Percentiles rank a stretch among this genome's conserved stretches.
Conservation (phyloP, 2,329 filamentous ascomycete species). For the Arachnomyces sp. region DNA sequence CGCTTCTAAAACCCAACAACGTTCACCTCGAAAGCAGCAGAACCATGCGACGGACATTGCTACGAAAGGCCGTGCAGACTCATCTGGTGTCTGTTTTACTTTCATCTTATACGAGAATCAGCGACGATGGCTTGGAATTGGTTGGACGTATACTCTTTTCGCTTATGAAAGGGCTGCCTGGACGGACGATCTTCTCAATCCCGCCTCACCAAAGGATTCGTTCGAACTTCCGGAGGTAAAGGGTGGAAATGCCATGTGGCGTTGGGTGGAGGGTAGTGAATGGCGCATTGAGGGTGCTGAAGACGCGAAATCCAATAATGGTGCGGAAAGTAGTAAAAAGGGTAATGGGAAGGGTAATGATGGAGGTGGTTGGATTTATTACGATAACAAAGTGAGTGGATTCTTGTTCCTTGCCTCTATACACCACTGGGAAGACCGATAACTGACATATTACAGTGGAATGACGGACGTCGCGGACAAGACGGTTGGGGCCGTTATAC, state of each 20-base stretch:
- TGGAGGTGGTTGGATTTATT: constrained; percentile 87
- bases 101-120: constrained; percentile 97
- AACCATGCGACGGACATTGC: constrained; percentile 41
- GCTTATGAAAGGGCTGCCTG: constrained; percentile 83
- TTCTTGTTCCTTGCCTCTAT: too few species aligned
- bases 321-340: constrained; percentile 41
- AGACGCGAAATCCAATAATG: constrained; percentile 22
- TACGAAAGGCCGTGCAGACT: constrained; percentile 37
- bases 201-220: constrained; percentile 64
- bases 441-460: constrained; percentile 56
- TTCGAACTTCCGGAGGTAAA: constrained; percentile 62
- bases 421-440: background rate
- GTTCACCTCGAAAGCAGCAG: constrained; percentile 28
- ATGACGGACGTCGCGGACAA: constrained; percentile 69
- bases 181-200: constrained; percentile 92
- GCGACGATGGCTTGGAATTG: constrained; percentile 84
- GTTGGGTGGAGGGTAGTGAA: constrained; percentile 76
- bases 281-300: constrained; percentile 73
- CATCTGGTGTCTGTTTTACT: constrained; percentile 84
- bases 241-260: constrained; percentile 55
- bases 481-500: constrained; percentile 96
- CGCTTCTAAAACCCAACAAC: constrained; percentile 18
- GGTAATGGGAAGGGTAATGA: constrained; percentile 41
- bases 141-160: constrained; percentile 88
- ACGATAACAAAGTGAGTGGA: constrained; percentile 76